phyloP scores from a whole-genome alignment of 768 basidiomycete species.

The Lentinula boryana region DNA sequence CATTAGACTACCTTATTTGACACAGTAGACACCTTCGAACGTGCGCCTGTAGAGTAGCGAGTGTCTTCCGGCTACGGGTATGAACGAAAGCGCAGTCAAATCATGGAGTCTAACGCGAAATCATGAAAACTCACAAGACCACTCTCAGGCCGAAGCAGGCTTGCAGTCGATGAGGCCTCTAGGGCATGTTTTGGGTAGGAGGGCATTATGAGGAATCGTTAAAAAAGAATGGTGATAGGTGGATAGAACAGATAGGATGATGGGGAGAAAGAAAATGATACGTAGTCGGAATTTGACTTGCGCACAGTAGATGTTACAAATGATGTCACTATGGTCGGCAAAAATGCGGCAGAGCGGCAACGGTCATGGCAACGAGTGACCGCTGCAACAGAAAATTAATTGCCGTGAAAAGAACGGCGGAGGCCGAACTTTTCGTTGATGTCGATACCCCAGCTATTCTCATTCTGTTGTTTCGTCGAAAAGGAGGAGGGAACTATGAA shows the following conservation, averaged over 20 bases:
- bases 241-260: constrained; percentile 13
- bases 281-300: constrained; percentile 5
- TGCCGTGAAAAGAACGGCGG: too few relatives aligned
- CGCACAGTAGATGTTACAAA: constrained; percentile 1
- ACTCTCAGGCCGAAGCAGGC: not conserved
- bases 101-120: not conserved
- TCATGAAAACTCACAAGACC: not conserved
- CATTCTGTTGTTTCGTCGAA: too few relatives aligned
- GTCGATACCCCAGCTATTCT: too few relatives aligned
- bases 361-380: too few relatives aligned
- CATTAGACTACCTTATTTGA: constrained; percentile 35
- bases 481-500: too few relatives aligned
- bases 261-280: constrained; percentile 9
- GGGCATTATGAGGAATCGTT: constrained; percentile 17
- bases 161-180: not conserved
- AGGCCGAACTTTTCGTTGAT: too few relatives aligned
- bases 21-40: constrained; percentile 26
- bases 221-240: constrained; percentile 15
- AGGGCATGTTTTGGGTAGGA: not conserved
- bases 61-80: not conserved
- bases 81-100: not conserved
- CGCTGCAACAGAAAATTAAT: too few relatives aligned
- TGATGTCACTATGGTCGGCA: not conserved
- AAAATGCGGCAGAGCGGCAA: too few relatives aligned
- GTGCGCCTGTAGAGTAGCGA: constrained; percentile 34